Base-by-base conservation (phyloP, 345 rosid genomes). In the Eucalyptus marginata region DNA sequence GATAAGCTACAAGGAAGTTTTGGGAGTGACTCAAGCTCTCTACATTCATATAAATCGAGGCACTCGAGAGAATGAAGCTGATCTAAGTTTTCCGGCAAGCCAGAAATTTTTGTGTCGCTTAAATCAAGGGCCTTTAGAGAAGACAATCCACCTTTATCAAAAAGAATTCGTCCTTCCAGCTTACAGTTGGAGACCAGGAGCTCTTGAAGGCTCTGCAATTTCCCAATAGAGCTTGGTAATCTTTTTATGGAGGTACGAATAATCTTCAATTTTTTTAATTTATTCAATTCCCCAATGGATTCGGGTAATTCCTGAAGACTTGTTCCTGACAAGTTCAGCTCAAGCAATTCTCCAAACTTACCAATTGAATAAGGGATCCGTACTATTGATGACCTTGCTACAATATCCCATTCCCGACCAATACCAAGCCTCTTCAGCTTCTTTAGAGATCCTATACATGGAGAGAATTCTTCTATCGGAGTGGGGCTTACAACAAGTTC, bases 391-490 rank as follows among this genome's bases (percentile, higher is more conserved):
- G 3, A 3, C 52, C 52, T n/a, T n/a, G n/a, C n/a, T n/a, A n/a
- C n/a, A n/a, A n/a, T n/a, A n/a, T n/a, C n/a, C n/a, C n/a, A n/a
- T n/a, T n/a, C n/a, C n/a, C n/a, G n/a, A n/a, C n/a, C n/a, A n/a
- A n/a, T n/a, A n/a, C n/a, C 2, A 22, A 56, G 3, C 13, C 12
- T 56, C 29, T 56, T 56, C 27, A 56, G 13, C 66, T 27, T 27
- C 29, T 56, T 20, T 1, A 56, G 12, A 56, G 5, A 56, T 56
- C 29, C 62, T 56, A 56, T 56, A 22, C 1, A 54, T 54, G 11
- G 13, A 22, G 62, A 29, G 6, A 56, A 4, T 56, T 56, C 62
- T 56, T 22, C 0, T 22, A 56, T 56, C 0, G 0, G 0, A 20
- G 62, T 22, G 3, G 2, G 0, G 5, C 0, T 0, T 56, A 56